Evolutionary conservation across 2,329 filamentous ascomycete genomes (phyloP).

Genomic region (Meredithiella fracta): DNA sequence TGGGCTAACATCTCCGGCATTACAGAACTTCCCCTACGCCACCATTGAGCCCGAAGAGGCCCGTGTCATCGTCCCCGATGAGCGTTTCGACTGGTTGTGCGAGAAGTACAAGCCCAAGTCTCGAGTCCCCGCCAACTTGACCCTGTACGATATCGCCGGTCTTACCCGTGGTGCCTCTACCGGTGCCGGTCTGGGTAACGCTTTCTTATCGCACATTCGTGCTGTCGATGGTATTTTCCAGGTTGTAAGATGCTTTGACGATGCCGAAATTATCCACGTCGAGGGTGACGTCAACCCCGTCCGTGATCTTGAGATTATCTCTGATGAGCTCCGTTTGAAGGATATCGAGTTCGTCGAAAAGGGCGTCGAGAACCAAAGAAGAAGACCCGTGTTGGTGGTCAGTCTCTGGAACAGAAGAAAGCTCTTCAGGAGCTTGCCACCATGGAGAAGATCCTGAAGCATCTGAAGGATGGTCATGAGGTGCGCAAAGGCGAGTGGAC

Average conservation of each 20-base stretch:
- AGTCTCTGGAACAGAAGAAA: slow-evolving; percentile 96
- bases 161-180: slow-evolving; percentile 91
- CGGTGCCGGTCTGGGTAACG: slow-evolving; percentile 90
- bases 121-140: slow-evolving; percentile 88
- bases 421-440: slow-evolving; percentile 84
- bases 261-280: slow-evolving; percentile 98
- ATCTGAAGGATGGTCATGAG: slow-evolving; percentile 78
- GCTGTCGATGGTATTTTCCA: slow-evolving; percentile 97
- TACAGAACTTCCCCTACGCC: slow-evolving; percentile 90
- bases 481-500: slow-evolving; percentile 79
- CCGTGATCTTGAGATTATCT: slow-evolving; percentile 90
- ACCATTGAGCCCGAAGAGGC: slow-evolving; percentile 98
- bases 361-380: slow-evolving; percentile 83
- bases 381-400: slow-evolving; percentile 85
- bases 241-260: slow-evolving; percentile 92
- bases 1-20: slow-evolving; percentile 14
- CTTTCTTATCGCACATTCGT: slow-evolving; percentile 96
- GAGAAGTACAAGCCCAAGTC: slow-evolving; percentile 98
- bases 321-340: slow-evolving; percentile 89
- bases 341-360: slow-evolving; percentile 98
- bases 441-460: slow-evolving; percentile 74
- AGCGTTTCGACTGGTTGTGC: slow-evolving; percentile 87
- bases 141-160: slow-evolving; percentile 96
- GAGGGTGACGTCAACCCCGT: slow-evolving; percentile 95
- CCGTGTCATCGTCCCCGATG: slow-evolving; percentile 90